Evolutionary conservation across 192 early-diverging fungal genomes (phyloP).

Genomic region (Blastocladiella britannica): DNA sequence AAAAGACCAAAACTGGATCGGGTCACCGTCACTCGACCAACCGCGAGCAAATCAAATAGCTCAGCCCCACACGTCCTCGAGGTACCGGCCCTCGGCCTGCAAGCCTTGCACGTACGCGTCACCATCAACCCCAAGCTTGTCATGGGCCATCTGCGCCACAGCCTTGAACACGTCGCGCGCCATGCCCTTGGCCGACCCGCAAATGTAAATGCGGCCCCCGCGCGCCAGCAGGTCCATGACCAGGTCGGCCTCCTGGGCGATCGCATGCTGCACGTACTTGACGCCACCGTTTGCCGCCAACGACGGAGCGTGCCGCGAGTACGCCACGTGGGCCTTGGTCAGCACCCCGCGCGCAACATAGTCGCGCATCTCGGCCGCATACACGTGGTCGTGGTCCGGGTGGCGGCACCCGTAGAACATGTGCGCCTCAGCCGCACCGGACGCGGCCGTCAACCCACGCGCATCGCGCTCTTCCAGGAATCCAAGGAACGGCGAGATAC

Average conservation of each 20-base stretch:
- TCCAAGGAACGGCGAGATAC: slow-evolving; percentile 4
- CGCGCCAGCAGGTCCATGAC: neutral
- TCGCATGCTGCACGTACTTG: slow-evolving; percentile 6
- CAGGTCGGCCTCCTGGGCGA: neutral
- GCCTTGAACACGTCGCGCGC: slow-evolving; percentile 9
- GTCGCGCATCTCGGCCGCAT: neutral
- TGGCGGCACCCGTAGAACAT: slow-evolving; percentile 3
- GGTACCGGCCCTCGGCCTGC: slow-evolving; percentile 1
- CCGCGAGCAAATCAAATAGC: neutral
- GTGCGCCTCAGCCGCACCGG: neutral
- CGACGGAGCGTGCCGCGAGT: slow-evolving; percentile 5
- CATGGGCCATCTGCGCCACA: slow-evolving; percentile 2
- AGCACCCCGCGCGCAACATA: slow-evolving; percentile 2
- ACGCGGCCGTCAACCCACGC: neutral
- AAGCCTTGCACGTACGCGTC: slow-evolving; percentile 1
- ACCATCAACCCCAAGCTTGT: slow-evolving; percentile 4
- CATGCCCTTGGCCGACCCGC: slow-evolving; percentile 9
- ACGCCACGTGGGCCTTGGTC: slow-evolving; percentile 4
- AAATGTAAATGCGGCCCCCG: slow-evolving; percentile 6
- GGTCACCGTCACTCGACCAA: neutral
- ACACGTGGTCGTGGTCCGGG: neutral
- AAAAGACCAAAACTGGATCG: too few relatives aligned
- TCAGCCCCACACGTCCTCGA: slow-evolving; percentile 15
- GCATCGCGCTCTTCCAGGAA: slow-evolving; percentile 1
- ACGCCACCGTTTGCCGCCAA: slow-evolving; percentile 1